These are phyloP conservation scores for Pugionium dolabratum DNA, from an alignment of 345 rosid species.

Conservation along the genomic window DNA sequence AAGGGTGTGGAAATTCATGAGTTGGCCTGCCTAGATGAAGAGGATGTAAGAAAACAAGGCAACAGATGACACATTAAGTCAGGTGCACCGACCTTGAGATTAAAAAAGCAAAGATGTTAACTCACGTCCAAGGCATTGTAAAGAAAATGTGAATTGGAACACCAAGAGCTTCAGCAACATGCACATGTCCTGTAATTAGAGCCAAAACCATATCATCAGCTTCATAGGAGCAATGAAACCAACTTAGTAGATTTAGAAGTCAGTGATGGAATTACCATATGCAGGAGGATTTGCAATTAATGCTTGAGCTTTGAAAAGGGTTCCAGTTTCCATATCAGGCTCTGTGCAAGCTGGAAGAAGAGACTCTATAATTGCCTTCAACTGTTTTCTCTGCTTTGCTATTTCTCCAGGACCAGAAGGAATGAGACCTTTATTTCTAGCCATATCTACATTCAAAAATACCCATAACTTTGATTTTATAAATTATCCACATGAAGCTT, in stretches of 20 bases:
- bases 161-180: constrained; percentile 91
- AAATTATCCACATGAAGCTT: too few species aligned
- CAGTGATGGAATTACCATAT: constrained; percentile 56
- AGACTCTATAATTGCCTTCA: constrained; percentile 79
- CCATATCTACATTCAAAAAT: constrained; percentile 48
- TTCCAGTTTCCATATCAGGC: constrained; percentile 79
- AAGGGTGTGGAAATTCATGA: constrained; percentile 95
- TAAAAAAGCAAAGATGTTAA: constrained; percentile 18
- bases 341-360: constrained; percentile 93
- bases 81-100: too few species aligned
- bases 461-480: too few species aligned
- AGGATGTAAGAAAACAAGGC: constrained; percentile 27
- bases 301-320: constrained; percentile 91
- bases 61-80: not conserved
- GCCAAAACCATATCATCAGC: too few species aligned
- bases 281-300: constrained; percentile 99
- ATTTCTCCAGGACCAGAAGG: constrained; percentile 98
- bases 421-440: constrained; percentile 95
- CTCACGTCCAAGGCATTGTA: constrained; percentile 99
- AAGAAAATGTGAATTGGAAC: constrained; percentile 92
- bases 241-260: not conserved
- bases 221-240: too few species aligned
- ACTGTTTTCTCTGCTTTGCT: constrained; percentile 79
- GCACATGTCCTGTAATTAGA: constrained; percentile 71
- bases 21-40: constrained; percentile 73